These are phyloP conservation scores for Mucor saturninus DNA, from an alignment of 371 early-diverging fungal species.

Conservation along the genomic window DNA sequence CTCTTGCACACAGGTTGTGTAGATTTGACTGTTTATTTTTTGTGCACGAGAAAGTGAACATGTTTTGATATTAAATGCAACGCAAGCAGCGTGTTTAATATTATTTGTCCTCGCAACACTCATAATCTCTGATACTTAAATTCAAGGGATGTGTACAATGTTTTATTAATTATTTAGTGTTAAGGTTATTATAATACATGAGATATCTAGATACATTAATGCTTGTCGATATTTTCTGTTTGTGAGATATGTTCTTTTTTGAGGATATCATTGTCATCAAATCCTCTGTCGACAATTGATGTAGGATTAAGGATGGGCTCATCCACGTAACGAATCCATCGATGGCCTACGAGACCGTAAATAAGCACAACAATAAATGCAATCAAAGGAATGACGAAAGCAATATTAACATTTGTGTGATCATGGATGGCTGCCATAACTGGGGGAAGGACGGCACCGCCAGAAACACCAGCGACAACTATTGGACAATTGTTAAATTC, in stretches of 20 bases:
- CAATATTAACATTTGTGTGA: slow-evolving; percentile 34
- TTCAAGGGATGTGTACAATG: no score
- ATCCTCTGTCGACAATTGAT: neutral
- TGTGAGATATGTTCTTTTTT: neutral
- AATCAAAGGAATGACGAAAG: slow-evolving; percentile 42
- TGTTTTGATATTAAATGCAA: no score
- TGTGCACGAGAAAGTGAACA: no score
- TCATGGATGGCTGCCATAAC: slow-evolving; percentile 47
- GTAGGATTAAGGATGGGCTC: slow-evolving; percentile 19
- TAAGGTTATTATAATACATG: no score
- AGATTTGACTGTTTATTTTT: no score
- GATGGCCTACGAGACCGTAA: slow-evolving; percentile 37
- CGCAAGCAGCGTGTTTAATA: no score
- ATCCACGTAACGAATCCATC: slow-evolving; percentile 46
- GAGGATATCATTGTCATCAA: neutral
- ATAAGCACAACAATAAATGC: slow-evolving; percentile 40
- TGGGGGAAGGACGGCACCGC: slow-evolving; percentile 50
- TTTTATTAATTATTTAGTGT: no score
- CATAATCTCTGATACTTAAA: no score
- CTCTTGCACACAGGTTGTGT: no score
- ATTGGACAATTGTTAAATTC: neutral
- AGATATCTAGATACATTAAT: no score
- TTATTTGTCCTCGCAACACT: no score
- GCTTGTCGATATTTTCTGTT: neutral
- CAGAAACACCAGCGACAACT: slow-evolving; percentile 54